Percentiles rank a stretch among this genome's conserved stretches.
phyloP scores from a whole-genome alignment of 148 eudicot species.

The Rhododendron ovatum region DNA sequence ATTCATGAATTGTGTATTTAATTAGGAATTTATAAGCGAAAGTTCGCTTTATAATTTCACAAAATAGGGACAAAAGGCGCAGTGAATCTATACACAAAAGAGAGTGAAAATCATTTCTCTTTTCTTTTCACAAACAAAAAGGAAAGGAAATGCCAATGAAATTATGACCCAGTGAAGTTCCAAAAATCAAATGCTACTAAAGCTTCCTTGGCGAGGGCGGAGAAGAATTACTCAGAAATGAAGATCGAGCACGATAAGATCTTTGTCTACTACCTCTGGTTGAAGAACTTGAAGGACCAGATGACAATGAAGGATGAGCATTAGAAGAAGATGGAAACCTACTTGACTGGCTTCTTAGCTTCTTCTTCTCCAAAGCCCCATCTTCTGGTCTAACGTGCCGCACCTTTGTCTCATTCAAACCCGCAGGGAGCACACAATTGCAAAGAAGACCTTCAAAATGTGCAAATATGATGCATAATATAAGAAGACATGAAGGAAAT shows the following conservation, averaged over 20 bases:
- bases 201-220: background rate
- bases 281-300: conserved; percentile 21
- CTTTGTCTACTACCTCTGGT: background rate
- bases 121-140: background rate
- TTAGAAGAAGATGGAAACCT: conserved; percentile 48
- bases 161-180: background rate
- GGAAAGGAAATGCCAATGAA: background rate
- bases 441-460: conserved; percentile 38
- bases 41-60: background rate
- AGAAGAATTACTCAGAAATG: background rate
- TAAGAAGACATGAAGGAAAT: background rate
- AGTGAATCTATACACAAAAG: background rate
- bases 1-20: background rate
- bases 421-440: conserved; percentile 52
- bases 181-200: background rate
- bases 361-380: conserved; percentile 44
- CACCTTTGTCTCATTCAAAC: conserved; percentile 71
- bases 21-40: background rate
- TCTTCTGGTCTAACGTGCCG: conserved; percentile 50
- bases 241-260: background rate
- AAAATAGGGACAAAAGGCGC: background rate
- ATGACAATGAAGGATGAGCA: conserved; percentile 25
- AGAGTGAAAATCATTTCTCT: background rate
- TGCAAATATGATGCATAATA: background rate
- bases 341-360: conserved; percentile 63